Evolutionary conservation across 768 basidiomycete genomes (phyloP), one percentile per base, ranked within the genome.

Genomic region (Pleurotus citrinopileatus): DNA sequence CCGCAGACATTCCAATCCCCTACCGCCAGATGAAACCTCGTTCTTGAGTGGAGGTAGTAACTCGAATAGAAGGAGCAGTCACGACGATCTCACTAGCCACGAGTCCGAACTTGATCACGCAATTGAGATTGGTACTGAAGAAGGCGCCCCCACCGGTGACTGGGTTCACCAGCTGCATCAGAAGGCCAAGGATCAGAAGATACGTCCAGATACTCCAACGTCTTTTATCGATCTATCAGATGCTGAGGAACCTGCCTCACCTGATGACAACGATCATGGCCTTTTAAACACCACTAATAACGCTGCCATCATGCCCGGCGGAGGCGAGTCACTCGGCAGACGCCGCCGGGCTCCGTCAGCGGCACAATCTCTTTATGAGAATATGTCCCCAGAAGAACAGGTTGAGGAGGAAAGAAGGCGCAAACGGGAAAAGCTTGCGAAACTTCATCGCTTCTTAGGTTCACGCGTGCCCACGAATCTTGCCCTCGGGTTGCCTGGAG

Each of bases 371-470:
- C 63, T 81, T 42, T 73, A 73, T 37, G 78, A 82, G 53, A 73
- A 70, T 47, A 61, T 82, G 63, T 70, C 78, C 45, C 70, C 77
- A 20, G 80, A 84, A 53, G 76, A 77, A 55, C 76, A 71, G 55
- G 78, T 71, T 15, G 88, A 90, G 46, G 80, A 81, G 19, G 82
- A 86, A 55, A 80, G 80, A 56, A 74, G 81, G 54, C 79, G 81
- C 57, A 90, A 87, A 68, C 78, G 91, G 47, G 87, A 89, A 59
- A 84, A 84, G 60, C 72, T 94, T 42, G 87, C 87, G 2, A 92
- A 84, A 66, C 77, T 94, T 3, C 89, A 93, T 68, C 87, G 91
- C 42, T 92, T 87, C 70, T 77, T 93, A 28, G 91, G 91, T n/a
- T 90, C 88, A 17, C 80, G 82, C 27, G 86, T 94, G 23, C 91